phyloP scores from a whole-genome alignment of 441 rosid species.

The Pelargonium fulgidum region DNA sequence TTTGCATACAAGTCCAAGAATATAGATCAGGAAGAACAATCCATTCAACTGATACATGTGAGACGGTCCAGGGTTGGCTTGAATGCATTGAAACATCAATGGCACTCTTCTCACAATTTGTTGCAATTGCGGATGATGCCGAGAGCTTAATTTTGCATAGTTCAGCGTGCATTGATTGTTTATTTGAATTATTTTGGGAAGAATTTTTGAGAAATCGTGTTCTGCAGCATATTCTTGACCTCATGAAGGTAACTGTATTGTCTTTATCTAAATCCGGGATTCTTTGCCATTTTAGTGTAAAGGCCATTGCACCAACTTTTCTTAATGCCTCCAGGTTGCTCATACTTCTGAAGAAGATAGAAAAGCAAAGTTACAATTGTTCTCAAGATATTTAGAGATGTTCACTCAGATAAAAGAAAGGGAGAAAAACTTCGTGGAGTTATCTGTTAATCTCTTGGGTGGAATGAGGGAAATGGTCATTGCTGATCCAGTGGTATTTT shows the following conservation, averaged over 20 bases:
- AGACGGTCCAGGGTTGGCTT: conserved; percentile 40
- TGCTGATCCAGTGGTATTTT: conserved; percentile 55
- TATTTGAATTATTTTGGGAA: conserved; percentile 96
- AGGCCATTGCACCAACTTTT: conserved; percentile 18
- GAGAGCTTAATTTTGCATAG: conserved; percentile 54
- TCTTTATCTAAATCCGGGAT: conserved; percentile 16
- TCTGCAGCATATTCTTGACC: conserved; percentile 60
- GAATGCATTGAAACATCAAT: conserved; percentile 63
- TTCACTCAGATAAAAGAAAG: conserved; percentile 90
- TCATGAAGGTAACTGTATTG: conserved; percentile 67
- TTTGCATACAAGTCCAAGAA: conserved; percentile 69
- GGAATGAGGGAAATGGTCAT: conserved; percentile 86
- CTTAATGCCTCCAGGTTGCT: conserved; percentile 40
- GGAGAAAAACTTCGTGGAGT: conserved; percentile 54
- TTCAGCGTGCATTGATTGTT: conserved; percentile 58
- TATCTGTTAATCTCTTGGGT: conserved; percentile 69
- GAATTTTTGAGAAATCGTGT: conserved; percentile 60
- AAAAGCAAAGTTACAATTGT: conserved; percentile 62
- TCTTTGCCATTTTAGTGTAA: conserved; percentile 15
- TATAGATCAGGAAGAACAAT: conserved; percentile 31
- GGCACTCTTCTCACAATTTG: conserved; percentile 58
- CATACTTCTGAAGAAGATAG: conserved; percentile 60
- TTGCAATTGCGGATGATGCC: conserved; percentile 56
- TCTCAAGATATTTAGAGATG: conserved; percentile 89
- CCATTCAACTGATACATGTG: conserved; percentile 31